Evolutionary conservation across 805 yeast genomes (phyloP), one percentile per base, ranked within the genome.

Genomic region (Ascoidea tarda): DNA sequence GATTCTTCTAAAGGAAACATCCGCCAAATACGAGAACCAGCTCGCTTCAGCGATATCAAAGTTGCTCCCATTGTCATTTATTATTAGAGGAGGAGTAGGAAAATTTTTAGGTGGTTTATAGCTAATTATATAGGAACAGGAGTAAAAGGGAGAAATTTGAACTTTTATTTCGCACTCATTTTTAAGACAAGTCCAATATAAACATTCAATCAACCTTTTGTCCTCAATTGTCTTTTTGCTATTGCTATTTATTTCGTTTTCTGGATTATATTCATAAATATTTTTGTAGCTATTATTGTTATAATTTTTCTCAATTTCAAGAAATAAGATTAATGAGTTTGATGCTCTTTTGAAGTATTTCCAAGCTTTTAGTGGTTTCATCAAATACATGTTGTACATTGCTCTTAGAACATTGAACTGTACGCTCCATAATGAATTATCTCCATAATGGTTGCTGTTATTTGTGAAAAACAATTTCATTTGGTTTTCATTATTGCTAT

Each of bases 101-200:
- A 56, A 51, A 21, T 56, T 56, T 51, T 54, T 54, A 6, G 58
- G 58, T n/a, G 58, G 58, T 16, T 51, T 54, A 46, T 56, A 56
- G 16, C 31, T 48, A 6, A 52, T 47, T 6, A 54, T 56, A 5
- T 55, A 56, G 33, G 57, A 54, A 1, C 51, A 46, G 33, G 46
- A 46, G 46, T 47, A 56, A 28, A 56, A 42, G 10, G 57, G 58
- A 6, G 55, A 52, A n/a, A 56, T 44, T 48, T 56, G 54, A 10
- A 52, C 32, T 47, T 52, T 54, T 16, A 54, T 46, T 47, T 56
- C 58, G 32, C 52, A 46, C 48, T 56, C 58, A 50, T 56, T 56
- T 32, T 56, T 54, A 31, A 46, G 47, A 28, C 55, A 48, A 32
- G 54, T 56, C 58, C 58, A 56, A 42, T 52, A 56, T 6, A 51